phyloP scores from a whole-genome alignment of 345 rosid genomes.

The Linum lewisii region DNA sequence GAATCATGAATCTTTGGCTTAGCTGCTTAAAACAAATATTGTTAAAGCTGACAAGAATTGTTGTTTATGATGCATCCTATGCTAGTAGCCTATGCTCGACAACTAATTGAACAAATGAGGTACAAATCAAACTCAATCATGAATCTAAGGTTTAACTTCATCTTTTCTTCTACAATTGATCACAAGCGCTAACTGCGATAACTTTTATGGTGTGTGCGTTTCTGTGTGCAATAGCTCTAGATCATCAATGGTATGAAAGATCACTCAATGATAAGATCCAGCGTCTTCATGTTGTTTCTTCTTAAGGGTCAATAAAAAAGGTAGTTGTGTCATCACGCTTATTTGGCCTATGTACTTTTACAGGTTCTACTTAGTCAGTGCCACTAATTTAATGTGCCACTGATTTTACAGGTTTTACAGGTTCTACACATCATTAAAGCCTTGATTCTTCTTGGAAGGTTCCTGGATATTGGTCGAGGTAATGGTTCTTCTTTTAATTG shows the following conservation, averaged over 20 bases:
- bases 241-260: conserved; percentile 72
- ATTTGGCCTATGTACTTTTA: no score
- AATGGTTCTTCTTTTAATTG: no score
- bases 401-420: no score
- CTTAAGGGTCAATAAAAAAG: background rate
- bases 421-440: no score
- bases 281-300: background rate
- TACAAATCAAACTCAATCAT: conserved; percentile 11
- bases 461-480: no score
- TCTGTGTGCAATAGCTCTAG: conserved; percentile 37
- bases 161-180: background rate
- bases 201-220: background rate
- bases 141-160: background rate
- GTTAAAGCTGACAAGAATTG: background rate
- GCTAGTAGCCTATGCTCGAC: conserved; percentile 73
- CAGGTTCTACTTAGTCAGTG: no score
- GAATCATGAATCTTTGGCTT: background rate
- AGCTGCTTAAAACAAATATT: background rate
- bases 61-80: conserved; percentile 42
- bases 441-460: no score
- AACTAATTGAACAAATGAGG: conserved; percentile 83
- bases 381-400: no score
- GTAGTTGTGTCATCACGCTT: no score
- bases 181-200: background rate
- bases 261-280: conserved; percentile 52